phyloP scores from a whole-genome alignment of 1,139 yeast genomes.

The Protomyces lactucae-debilis region DNA sequence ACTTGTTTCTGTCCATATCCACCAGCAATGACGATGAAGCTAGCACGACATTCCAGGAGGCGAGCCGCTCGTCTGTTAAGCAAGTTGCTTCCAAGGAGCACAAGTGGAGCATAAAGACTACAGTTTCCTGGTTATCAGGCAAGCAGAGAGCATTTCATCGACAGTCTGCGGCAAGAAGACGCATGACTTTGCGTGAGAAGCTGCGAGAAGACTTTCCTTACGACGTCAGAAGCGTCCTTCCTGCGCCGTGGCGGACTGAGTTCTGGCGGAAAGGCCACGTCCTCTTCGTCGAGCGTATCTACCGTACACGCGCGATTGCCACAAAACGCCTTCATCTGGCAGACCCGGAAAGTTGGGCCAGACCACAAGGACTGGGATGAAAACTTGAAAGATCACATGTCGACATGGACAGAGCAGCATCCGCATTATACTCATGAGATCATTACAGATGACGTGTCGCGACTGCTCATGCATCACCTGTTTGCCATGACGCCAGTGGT shows the following conservation, averaged over 20 bases:
- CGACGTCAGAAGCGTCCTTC: slow-evolving; percentile 47
- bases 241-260: too few species aligned
- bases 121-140: too few species aligned
- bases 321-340: slow-evolving; percentile 83
- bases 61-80: too few species aligned
- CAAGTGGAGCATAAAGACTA: too few species aligned
- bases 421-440: slow-evolving; percentile 27
- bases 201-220: slow-evolving; percentile 6
- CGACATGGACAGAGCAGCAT: slow-evolving; percentile 28
- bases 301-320: slow-evolving; percentile 93
- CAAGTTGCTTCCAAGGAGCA: too few species aligned
- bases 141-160: not conserved
- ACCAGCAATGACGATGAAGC: too few species aligned
- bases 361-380: slow-evolving; percentile 30
- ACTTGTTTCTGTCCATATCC: too few species aligned
- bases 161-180: not conserved
- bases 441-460: slow-evolving; percentile 25
- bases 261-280: too few species aligned
- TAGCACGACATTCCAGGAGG: too few species aligned
- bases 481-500: slow-evolving; percentile 72
- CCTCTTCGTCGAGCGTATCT: slow-evolving; percentile 55
- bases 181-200: not conserved
- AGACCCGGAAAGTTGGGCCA: slow-evolving; percentile 79
- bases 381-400: slow-evolving; percentile 13
- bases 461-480: slow-evolving; percentile 35